phyloP scores from a whole-genome alignment of 2,329 filamentous ascomycete species.

The Pezicula radicicola region DNA sequence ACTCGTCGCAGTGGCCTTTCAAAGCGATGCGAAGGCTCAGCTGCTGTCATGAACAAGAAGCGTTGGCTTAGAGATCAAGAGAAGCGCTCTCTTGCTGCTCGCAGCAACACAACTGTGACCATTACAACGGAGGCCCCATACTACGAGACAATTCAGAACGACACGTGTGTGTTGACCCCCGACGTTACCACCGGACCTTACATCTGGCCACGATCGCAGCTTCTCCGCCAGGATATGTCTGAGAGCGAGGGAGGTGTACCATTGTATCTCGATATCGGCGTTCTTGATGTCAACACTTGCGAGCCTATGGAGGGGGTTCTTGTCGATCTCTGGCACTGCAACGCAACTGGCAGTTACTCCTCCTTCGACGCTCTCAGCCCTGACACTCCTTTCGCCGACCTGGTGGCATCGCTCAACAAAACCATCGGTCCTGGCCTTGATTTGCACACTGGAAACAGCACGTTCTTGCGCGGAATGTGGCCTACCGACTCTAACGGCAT shows the following conservation, averaged over 20 bases:
- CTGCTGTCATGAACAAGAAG: constrained; percentile 10
- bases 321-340: constrained; percentile 46
- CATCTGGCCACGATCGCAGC: constrained; percentile 38
- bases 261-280: constrained; percentile 46
- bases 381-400: constrained; percentile 25
- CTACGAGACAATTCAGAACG: constrained; percentile 28
- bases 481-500: constrained; percentile 37
- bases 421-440: constrained; percentile 18
- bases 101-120: constrained; percentile 2
- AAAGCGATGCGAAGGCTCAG: not conserved
- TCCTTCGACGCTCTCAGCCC: constrained; percentile 27
- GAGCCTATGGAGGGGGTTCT: constrained; percentile 43
- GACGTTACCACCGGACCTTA: constrained; percentile 53
- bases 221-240: constrained; percentile 41
- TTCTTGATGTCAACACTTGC: constrained; percentile 51
- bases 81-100: constrained; percentile 8
- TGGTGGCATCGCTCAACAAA: constrained; percentile 28
- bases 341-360: constrained; percentile 26
- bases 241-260: constrained; percentile 45
- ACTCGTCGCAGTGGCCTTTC: not conserved
- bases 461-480: constrained; percentile 39
- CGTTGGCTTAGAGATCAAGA: constrained; percentile 7
- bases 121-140: constrained; percentile 6
- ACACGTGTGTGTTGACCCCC: constrained; percentile 46
- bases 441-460: constrained; percentile 30